These are phyloP conservation scores for Alternaria hordeiaustralica DNA, from an alignment of 2,329 filamentous ascomycete genomes.

Conservation along the genomic window DNA sequence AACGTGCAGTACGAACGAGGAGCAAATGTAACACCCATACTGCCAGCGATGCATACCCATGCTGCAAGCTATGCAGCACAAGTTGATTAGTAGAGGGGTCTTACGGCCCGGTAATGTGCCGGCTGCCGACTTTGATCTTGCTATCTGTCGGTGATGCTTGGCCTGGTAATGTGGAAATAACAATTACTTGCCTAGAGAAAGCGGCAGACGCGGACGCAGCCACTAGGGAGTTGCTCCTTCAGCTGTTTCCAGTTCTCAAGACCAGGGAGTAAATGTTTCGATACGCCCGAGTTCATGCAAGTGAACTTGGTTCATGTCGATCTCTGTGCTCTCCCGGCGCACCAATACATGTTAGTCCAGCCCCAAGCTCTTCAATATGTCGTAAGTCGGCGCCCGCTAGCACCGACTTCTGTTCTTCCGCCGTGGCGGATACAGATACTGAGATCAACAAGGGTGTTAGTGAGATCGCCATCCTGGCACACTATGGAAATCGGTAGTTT, in stretches of 20 bases:
- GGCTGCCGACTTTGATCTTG: neutral
- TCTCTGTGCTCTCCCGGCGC: conserved; percentile 15
- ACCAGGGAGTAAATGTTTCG: conserved; percentile 6
- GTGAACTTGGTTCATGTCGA: conserved; percentile 17
- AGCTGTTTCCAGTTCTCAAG: neutral
- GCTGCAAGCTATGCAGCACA: neutral
- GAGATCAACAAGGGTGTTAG: conserved; percentile 9
- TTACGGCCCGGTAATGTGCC: neutral
- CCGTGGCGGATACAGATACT: conserved; percentile 11
- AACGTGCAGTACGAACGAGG: neutral
- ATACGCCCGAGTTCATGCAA: neutral
- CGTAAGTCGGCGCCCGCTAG: conserved; percentile 30
- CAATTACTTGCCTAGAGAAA: neutral
- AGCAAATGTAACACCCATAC: neutral
- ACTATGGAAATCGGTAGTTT: conserved; percentile 6
- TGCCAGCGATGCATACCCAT: neutral
- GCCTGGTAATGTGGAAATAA: neutral
- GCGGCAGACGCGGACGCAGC: neutral
- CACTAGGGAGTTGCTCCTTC: neutral
- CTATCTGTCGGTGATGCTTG: neutral
- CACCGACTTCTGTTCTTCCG: conserved; percentile 19
- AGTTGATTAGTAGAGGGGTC: neutral
- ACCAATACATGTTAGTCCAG: conserved; percentile 17
- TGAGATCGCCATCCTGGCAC: conserved; percentile 3
- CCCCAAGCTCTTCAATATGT: conserved; percentile 19